Evolutionary conservation across 352 stramenopile species (phyloP), one percentile per base, ranked within the genome.

Genomic region (Pseudoperonospora humuli): DNA sequence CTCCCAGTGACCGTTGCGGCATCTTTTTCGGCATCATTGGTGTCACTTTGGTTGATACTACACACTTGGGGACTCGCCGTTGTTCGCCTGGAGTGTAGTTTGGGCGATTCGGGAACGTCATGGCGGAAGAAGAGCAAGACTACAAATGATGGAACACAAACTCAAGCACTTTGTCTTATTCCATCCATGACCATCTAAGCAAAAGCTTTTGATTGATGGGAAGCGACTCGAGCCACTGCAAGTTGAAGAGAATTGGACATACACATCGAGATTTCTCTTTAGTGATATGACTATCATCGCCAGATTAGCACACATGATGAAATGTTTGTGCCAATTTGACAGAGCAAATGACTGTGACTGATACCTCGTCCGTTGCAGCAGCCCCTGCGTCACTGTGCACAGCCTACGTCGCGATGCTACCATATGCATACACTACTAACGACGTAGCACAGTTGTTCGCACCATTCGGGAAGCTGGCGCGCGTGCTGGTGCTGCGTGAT

Each of bases 361-460:
- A 32, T 19, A 34, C 26, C 25, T 26, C 40, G 5, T 11, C 25
- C 3, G 5, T 15, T 6, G 11, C 27, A 14, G 6, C 33, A 14
- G 21, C 19, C 27, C 1, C 19, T 17, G 26, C 58, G 7, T 67
- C 61, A 14, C 50, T 59, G 31, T 67, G 60, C 9, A 94, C 82
- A 15, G 73, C 84, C 13, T 90, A 94, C 54, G 74, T 94, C n/a
- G 66, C 82, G 17, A 94, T 92, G 82, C 70, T 94, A 31, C 82
- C 82, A 54, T 94, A 85, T 45, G 72, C 74, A 19, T 93, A 91
- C 63, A 93, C 79, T 4, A 90, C 79, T 40, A 93, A 81, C 54
- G 82, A 92, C 52, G 76, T 94, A 13, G 82, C 77, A 26, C 80
- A 94, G 57, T 66, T 94, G 14, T 94, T 92, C 42, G 64, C 66